Evolutionary conservation across 129 eudicot genomes (phyloP).

Genomic region (Artemisia argyi): DNA sequence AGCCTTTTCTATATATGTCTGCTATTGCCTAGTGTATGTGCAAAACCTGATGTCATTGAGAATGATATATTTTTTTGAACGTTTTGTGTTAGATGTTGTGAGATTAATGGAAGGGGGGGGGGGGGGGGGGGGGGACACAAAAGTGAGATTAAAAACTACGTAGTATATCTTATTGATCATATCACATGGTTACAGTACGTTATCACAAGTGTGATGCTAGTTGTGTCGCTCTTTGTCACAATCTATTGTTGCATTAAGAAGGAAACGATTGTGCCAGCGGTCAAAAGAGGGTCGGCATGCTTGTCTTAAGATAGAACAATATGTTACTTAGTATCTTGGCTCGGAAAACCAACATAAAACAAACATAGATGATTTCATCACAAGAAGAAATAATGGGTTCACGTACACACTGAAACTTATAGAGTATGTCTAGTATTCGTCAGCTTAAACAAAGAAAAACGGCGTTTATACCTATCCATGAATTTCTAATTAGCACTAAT

Average conservation of each 20-base stretch:
- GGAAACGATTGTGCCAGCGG: neutral
- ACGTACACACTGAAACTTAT: neutral
- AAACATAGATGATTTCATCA: neutral
- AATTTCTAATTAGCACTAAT: neutral
- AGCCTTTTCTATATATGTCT: no score
- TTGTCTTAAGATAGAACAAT: neutral
- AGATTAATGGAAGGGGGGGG: no score
- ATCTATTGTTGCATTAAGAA: neutral
- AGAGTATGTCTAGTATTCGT: constrained; percentile 10
- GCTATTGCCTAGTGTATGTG: no score
- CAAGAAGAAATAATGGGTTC: neutral
- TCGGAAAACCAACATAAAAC: neutral
- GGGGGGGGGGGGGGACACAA: no score
- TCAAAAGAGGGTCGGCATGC: neutral
- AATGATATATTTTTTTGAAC: no score
- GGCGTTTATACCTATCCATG: neutral
- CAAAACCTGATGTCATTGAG: no score
- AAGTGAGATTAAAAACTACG: no score
- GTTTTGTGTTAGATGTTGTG: no score
- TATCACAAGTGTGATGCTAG: no score
- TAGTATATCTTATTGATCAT: no score
- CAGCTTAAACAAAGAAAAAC: constrained; percentile 32
- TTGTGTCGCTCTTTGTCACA: no score
- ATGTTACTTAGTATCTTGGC: constrained; percentile 9
- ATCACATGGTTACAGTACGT: no score